These are phyloP conservation scores for Mucuna pruriens DNA, from an alignment of 306 rosid species.

Conservation along the genomic window DNA sequence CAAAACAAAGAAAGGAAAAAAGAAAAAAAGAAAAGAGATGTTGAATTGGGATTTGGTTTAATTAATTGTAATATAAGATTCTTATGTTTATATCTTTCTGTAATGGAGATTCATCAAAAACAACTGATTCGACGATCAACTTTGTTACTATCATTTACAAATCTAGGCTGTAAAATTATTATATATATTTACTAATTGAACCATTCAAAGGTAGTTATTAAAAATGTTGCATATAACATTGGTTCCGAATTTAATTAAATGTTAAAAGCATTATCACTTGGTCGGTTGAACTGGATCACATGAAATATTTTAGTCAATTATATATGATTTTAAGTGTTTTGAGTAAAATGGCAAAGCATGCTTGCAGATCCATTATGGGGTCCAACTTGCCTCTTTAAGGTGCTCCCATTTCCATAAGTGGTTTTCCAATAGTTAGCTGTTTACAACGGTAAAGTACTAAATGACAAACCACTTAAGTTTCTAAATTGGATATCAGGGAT, in stretches of 20 bases:
- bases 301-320: slow-evolving; percentile 18
- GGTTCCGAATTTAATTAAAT: slow-evolving; percentile 5
- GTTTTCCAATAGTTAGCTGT: background rate
- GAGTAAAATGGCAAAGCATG: background rate
- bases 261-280: slow-evolving; percentile 10
- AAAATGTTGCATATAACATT: background rate
- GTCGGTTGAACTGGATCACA: background rate
- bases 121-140: background rate
- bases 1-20: too few species aligned
- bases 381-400: slow-evolving; percentile 47
- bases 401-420: slow-evolving; percentile 46
- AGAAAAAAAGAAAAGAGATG: background rate
- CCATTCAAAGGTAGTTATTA: background rate
- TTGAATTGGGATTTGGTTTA: background rate
- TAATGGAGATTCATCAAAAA: background rate
- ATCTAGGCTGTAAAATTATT: background rate
- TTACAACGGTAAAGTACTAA: background rate
- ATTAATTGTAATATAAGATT: background rate
- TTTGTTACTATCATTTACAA: background rate
- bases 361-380: slow-evolving; percentile 34
- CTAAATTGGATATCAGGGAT: background rate
- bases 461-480: background rate
- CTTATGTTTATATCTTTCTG: background rate
- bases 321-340: background rate
- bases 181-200: background rate